Percentiles rank a stretch among this genome's conserved stretches.
Conservation (phyloP, 1,139 yeast species). For the Pneumocystis wakefieldiae region DNA sequence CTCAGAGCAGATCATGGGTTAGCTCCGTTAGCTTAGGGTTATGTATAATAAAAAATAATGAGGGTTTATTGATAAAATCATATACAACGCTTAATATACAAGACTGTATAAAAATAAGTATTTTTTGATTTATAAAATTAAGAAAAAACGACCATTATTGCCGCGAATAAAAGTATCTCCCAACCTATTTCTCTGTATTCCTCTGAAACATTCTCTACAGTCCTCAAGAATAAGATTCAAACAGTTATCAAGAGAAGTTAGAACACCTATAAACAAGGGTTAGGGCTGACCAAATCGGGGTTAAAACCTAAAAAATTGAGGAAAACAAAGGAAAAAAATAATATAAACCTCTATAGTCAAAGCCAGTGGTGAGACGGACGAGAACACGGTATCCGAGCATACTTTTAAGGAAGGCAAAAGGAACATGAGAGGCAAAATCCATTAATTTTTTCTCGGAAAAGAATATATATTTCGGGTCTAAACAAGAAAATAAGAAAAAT, state of each 20-base stretch:
- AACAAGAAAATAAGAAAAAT: too few relatives aligned
- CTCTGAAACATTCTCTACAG: conserved; percentile 52
- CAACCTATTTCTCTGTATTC: conserved; percentile 42
- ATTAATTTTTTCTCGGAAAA: background rate
- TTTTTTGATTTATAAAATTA: too few relatives aligned
- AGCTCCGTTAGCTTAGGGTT: too few relatives aligned
- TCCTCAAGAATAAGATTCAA: conserved; percentile 85
- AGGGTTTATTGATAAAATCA: too few relatives aligned
- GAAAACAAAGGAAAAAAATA: background rate
- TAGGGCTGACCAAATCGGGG: too few relatives aligned
- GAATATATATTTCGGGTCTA: too few relatives aligned
- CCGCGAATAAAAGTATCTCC: conserved; percentile 93
- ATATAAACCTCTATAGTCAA: conserved; percentile 48
- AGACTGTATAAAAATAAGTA: too few relatives aligned
- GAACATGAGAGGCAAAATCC: conserved; percentile 4
- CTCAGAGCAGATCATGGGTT: too few relatives aligned
- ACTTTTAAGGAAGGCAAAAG: conserved; percentile 66
- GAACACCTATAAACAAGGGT: conserved; percentile 32
- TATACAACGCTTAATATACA: too few relatives aligned
- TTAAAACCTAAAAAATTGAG: conserved; percentile 7
- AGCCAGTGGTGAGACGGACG: conserved; percentile 76
- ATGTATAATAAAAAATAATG: too few relatives aligned
- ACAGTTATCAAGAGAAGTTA: conserved; percentile 89
- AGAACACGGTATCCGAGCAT: conserved; percentile 68
- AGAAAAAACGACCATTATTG: conserved; percentile 45